These are phyloP conservation scores for Fusarium secorum DNA, from an alignment of 2,329 filamentous ascomycete genomes.

Conservation along the genomic window DNA sequence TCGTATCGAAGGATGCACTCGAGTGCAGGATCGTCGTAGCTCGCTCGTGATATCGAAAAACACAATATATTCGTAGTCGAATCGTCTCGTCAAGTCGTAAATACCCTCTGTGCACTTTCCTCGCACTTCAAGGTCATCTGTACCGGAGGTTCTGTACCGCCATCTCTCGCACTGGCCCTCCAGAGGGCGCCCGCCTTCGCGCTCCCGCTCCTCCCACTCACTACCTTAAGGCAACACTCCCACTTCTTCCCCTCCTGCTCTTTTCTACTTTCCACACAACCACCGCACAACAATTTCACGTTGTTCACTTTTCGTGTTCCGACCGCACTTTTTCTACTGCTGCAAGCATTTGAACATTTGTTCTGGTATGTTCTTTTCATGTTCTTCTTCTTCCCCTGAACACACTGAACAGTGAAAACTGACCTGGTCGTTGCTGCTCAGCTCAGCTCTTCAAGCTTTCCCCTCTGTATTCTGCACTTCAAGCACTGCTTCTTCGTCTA, in stretches of 20 bases:
- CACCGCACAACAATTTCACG: not conserved
- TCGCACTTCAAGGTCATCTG: not conserved
- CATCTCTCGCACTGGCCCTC: not conserved
- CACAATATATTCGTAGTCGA: not conserved
- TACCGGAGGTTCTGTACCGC: too few relatives aligned
- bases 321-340: not conserved
- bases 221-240: not conserved
- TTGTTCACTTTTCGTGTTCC: not conserved
- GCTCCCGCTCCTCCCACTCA: not conserved
- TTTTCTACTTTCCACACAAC: not conserved
- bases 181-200: not conserved
- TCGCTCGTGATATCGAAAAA: not conserved
- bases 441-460: not conserved
- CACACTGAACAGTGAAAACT: not conserved
- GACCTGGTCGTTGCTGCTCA: not conserved
- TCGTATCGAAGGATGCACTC: not conserved
- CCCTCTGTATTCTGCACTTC: not conserved
- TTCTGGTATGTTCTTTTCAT: conserved; percentile 2
- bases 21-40: not conserved
- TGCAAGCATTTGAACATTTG: not conserved
- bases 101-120: fast-evolving
- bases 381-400: not conserved
- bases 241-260: not conserved
- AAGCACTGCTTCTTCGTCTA: not conserved
- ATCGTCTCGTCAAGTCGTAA: not conserved